Evolutionary conservation across 208 protist species (phyloP), one percentile per base, ranked within the genome.

Genomic region (Acanthamoeba castellanii): DNA sequence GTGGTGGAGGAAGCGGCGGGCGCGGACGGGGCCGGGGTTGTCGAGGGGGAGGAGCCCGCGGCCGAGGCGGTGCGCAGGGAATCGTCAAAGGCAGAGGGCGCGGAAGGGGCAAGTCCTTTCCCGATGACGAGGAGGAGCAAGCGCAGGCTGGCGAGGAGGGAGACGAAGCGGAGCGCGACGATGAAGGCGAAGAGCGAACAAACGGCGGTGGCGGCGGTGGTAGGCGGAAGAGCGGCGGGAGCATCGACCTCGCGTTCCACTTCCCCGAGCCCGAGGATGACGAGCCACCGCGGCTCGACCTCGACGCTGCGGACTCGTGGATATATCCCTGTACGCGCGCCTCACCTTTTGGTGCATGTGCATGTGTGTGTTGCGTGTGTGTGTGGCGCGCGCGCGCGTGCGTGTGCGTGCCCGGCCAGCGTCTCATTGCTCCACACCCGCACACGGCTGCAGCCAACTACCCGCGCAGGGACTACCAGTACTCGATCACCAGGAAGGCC

Each of bases 401-500:
- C 88, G 37, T 70, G 13, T 70, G 18, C n/a, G 42, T 90, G 13
- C 52, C 52, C 37, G n/a, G 20, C 52, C 20, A 64, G 16, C 52
- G n/a, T 30, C 7, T 70, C 82, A 27, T 74, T 4, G 1, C 32
- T 47, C 3, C 14, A 74, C 14, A 74, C 25, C 18, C 64, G 13
- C 32, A 14, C 16, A 52, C 34, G 9, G 61, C 70, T 50, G 42
- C 34, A 94, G 92, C 92, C 50, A 94, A 94, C 57, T 94, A 94
- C 64, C 92, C 92, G 27, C 95, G 78, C 16, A 25, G 92, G 88
- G 92, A 94, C 92, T 94, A 94, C 76, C 92, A 94, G 52, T 94
- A 74, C 32, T 89, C 70, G 14, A 94, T 94, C 47, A 74, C 78
- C 7, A 94, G 61, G 92, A 94, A 94, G 27, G 92, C 92, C 18